Conservation (phyloP, 345 rosid species). For the Aurinia saxatilis region DNA sequence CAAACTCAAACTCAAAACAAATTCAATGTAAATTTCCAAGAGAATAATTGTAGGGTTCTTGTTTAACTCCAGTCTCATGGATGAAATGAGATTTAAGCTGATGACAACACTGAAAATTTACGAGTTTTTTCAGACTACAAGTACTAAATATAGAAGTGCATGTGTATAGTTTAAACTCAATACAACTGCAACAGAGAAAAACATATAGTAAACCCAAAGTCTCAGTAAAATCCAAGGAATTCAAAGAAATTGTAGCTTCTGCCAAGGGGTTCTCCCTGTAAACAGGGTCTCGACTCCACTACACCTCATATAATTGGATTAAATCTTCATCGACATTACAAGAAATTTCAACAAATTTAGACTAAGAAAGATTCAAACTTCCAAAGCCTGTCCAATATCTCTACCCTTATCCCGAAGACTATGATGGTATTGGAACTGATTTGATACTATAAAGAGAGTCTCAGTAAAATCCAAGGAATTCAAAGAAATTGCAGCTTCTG, state of each 20-base stretch:
- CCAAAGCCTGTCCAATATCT: no score
- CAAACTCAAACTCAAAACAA: neutral
- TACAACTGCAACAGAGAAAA: no score
- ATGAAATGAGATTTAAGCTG: slow-evolving; percentile 1
- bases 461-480: slow-evolving; percentile 38
- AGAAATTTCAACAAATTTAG: no score
- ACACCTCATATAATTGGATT: slow-evolving; percentile 14
- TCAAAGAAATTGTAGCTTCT: slow-evolving; percentile 36
- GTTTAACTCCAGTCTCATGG: slow-evolving; percentile 19
- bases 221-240: slow-evolving; percentile 40
- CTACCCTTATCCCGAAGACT: no score
- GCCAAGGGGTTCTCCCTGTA: slow-evolving; percentile 54
- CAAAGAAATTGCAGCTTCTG: slow-evolving; percentile 35
- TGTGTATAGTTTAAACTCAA: slow-evolving; percentile 28
- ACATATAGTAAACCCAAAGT: no score
- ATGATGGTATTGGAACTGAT: no score
- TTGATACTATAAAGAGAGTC: slow-evolving; percentile 13
- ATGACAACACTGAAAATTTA: slow-evolving; percentile 9
- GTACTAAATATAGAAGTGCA: slow-evolving; percentile 11
- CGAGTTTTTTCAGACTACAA: slow-evolving; percentile 25
- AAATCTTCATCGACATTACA: slow-evolving; percentile 13
- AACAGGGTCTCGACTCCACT: slow-evolving; percentile 26
- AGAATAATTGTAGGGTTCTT: neutral
- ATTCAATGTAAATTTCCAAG: no score
- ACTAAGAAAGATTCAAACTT: no score